Percentiles rank a stretch among this genome's conserved stretches.
Conservation (phyloP, 2,329 filamentous ascomycete species). For the Alternaria sp. region DNA sequence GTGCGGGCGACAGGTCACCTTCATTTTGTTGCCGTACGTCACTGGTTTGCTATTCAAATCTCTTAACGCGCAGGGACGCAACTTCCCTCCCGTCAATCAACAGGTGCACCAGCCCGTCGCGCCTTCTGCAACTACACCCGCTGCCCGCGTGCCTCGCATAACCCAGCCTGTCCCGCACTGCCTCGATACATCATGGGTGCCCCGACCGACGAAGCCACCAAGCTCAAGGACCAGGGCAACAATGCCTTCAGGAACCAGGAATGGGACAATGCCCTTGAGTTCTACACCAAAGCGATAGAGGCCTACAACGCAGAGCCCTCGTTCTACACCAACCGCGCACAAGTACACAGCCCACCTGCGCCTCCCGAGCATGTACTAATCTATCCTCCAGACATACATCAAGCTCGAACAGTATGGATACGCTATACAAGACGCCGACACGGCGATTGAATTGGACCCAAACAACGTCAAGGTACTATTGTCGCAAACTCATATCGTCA, state of each 20-base stretch:
- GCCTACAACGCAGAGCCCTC: constrained; percentile 82
- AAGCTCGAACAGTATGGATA: constrained; percentile 96
- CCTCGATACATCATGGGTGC: constrained; percentile 40
- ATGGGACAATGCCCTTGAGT: constrained; percentile 80
- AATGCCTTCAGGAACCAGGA: constrained; percentile 88
- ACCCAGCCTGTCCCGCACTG: constrained; percentile 19
- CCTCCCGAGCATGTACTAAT: constrained; percentile 29
- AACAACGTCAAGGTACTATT: constrained; percentile 81
- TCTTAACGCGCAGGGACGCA: not conserved
- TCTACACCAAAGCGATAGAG: constrained; percentile 87
- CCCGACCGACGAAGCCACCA: constrained; percentile 72
- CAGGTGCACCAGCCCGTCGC: constrained; percentile 20
- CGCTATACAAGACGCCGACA: constrained; percentile 87
- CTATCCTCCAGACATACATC: constrained; percentile 75
- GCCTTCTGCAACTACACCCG: constrained; percentile 21
- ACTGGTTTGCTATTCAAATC: constrained; percentile 6
- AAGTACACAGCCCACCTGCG: constrained; percentile 64
- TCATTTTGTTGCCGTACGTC: constrained; percentile 16
- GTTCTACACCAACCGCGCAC: constrained; percentile 93
- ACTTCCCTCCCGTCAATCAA: constrained; percentile 5
- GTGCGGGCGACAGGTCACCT: constrained; percentile 13
- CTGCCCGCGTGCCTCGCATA: constrained; percentile 14
- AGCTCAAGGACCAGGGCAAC: constrained; percentile 93
- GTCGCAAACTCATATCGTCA: not conserved
- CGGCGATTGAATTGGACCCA: constrained; percentile 87